Evolutionary conservation across 2,329 filamentous ascomycete genomes (phyloP).

Genomic region (Macrophomina phaseolina): DNA sequence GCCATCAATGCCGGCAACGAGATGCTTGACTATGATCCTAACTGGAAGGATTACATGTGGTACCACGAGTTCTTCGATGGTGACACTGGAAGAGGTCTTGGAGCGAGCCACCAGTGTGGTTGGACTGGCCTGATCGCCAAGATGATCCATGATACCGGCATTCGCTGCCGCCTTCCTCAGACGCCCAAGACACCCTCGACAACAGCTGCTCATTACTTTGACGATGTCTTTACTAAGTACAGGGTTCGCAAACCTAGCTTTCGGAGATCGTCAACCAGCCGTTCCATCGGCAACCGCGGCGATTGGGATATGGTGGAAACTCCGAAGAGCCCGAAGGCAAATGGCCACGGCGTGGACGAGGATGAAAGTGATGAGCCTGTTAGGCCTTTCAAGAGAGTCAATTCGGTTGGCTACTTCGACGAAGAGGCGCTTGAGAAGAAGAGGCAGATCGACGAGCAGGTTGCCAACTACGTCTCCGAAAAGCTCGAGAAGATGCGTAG

Average conservation of each 20-base stretch:
- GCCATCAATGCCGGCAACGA: slow-evolving; percentile 88
- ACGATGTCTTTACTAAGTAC: slow-evolving; percentile 71
- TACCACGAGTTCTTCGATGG: slow-evolving; percentile 99
- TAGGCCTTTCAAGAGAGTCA: slow-evolving; percentile 42
- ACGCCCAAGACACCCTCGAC: slow-evolving; percentile 86
- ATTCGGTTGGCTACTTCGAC: slow-evolving; percentile 58
- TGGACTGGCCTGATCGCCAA: slow-evolving; percentile 96
- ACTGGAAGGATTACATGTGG: slow-evolving; percentile 94
- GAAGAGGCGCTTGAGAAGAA: slow-evolving; percentile 54
- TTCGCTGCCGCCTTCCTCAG: slow-evolving; percentile 89
- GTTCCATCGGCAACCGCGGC: slow-evolving; percentile 83
- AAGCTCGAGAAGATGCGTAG: slow-evolving; percentile 77
- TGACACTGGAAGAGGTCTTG: slow-evolving; percentile 85
- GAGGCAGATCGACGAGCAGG: slow-evolving; percentile 60
- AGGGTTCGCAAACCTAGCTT: slow-evolving; percentile 57
- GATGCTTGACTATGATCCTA: slow-evolving; percentile 83
- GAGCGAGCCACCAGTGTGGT: slow-evolving; percentile 91
- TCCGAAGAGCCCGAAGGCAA: slow-evolving; percentile 33
- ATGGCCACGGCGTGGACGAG: slow-evolving; percentile 33
- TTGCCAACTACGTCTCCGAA: slow-evolving; percentile 81
- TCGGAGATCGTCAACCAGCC: slow-evolving; percentile 78
- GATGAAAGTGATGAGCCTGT: slow-evolving; percentile 26
- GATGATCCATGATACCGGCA: slow-evolving; percentile 95
- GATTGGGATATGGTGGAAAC: slow-evolving; percentile 64
- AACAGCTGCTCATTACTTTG: slow-evolving; percentile 92